These are phyloP conservation scores for Penicillium paradoxum DNA, from an alignment of 495 filamentous ascomycete species.

Conservation along the genomic window DNA sequence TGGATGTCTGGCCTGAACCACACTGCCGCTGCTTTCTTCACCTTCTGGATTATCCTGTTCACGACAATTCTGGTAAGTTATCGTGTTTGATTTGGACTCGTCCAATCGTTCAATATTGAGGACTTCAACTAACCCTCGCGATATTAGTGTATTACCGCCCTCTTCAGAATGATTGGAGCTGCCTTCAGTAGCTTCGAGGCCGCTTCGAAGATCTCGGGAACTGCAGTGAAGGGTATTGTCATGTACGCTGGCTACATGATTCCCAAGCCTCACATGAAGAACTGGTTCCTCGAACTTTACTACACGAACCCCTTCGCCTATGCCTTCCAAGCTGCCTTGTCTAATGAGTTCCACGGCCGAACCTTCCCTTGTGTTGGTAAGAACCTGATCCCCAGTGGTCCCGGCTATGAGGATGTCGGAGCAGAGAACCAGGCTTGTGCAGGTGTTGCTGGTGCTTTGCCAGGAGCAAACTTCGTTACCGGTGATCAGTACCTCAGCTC, in stretches of 20 bases:
- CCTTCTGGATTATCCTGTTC: constrained; percentile 43
- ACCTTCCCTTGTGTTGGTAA: constrained; percentile 43
- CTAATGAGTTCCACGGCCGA: constrained; percentile 59
- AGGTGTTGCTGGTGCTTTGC: constrained; percentile 42
- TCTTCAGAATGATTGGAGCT: constrained; percentile 47
- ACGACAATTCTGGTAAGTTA: constrained; percentile 24
- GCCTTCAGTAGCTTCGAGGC: constrained; percentile 44
- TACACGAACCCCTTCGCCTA: constrained; percentile 70
- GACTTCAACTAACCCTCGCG: constrained; percentile 8
- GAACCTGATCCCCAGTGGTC: constrained; percentile 40
- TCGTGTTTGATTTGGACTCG: neutral
- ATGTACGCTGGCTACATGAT: constrained; percentile 61
- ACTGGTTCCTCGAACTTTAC: constrained; percentile 71
- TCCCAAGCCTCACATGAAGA: constrained; percentile 58
- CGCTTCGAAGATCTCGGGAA: constrained; percentile 49
- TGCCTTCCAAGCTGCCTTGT: constrained; percentile 60
- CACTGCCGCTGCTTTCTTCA: constrained; percentile 49
- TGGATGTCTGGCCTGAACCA: constrained; percentile 57
- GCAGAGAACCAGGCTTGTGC: constrained; percentile 45
- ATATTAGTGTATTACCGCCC: constrained; percentile 37
- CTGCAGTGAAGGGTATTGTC: constrained; percentile 33
- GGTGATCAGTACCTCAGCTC: constrained; percentile 48
- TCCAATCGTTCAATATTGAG: too few relatives aligned
- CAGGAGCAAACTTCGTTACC: constrained; percentile 35
- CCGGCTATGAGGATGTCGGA: constrained; percentile 24